Conservation (phyloP, 208 protist species). For the Phytomonas sp. region DNA sequence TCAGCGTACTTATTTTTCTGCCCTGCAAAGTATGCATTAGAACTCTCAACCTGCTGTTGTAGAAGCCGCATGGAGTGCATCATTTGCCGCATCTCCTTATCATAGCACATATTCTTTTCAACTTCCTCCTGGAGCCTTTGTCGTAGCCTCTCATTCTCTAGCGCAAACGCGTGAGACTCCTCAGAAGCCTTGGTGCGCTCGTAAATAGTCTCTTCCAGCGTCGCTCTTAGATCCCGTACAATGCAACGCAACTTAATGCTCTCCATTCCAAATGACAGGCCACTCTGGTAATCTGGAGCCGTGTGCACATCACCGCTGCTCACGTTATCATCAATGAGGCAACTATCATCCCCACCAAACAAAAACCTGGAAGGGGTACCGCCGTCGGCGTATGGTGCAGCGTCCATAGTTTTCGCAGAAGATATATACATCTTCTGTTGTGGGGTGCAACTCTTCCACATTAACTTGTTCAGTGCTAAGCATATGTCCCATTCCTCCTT, state of each 20-base stretch:
- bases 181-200: background rate
- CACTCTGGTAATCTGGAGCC: background rate
- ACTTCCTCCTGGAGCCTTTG: background rate
- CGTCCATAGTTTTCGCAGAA: background rate
- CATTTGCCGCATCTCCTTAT: constrained; percentile 2
- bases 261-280: background rate
- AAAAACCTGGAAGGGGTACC: background rate
- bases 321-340: background rate
- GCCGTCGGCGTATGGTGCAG: background rate
- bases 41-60: constrained; percentile 4
- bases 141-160: background rate
- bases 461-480: background rate
- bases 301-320: background rate
- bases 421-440: constrained; percentile 1
- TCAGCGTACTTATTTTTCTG: background rate
- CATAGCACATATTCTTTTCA: background rate
- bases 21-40: background rate
- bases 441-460: background rate
- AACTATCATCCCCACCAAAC: background rate
- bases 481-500: background rate
- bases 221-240: background rate
- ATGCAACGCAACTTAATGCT: background rate
- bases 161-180: background rate
- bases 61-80: background rate
- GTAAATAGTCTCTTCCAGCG: background rate